Evolutionary conservation across 768 basidiomycete species (phyloP), one percentile per base, ranked within the genome.

Genomic region (Russula ochroleuca): DNA sequence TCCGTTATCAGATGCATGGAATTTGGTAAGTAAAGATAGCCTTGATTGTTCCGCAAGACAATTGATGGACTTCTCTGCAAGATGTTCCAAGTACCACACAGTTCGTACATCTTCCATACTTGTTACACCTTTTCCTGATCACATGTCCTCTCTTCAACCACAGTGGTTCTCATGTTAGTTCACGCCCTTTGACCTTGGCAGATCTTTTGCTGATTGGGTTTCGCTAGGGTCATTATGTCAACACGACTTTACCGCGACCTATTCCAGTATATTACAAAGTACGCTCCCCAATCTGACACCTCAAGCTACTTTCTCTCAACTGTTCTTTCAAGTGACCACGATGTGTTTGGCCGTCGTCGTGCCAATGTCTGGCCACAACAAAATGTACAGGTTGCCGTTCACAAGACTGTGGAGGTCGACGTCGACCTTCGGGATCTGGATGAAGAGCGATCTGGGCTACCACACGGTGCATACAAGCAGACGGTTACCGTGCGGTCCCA

Each of bases 61-160:
- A 19, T 23, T 67, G n/a, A 67, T 11, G 13, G 7, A 47, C 28
- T 45, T 48, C 15, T 14, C 13, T 41, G 25, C 31, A 28, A 67
- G 66, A 67, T 67, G 66, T 67, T 67, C 33, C 63, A 67, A 61
- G 66, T 67, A 14, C 66, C 66, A 0, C 66, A 67, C 55, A 61
- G 66, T 67, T 51, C 58, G 66, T 67, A 28, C 28, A 45, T 19
- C 49, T 57, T 47, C 55, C 21, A n/a, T 38, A 25, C n/a, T 21
- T 28, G 17, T 43, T 28, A 57, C 31, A 19, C 38, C 15, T 51
- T 33, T 25, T 56, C 14, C 28, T 59, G 19, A 65, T 51, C 31
- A 23, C n/a, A 45, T 33, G 9, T 7, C 50, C 33, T 33, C 11
- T 33, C 33, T 17, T 49, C 31, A 17, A 40, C 56, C 57, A 28